Conservation (phyloP, 306 rosid species). For the Vigna reflexopilosa region DNA sequence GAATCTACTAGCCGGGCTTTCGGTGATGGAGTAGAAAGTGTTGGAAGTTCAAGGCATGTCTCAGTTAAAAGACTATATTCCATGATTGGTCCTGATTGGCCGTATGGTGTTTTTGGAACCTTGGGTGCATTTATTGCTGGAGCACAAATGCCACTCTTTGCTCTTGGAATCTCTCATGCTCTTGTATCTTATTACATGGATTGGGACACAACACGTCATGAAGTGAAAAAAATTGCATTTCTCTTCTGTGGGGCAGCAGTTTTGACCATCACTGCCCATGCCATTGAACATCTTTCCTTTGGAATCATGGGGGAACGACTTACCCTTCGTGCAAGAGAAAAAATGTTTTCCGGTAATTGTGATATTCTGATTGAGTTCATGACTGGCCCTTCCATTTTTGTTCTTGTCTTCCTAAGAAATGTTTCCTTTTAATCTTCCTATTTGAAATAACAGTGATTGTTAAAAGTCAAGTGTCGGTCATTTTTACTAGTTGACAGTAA, state of each 20-base stretch:
- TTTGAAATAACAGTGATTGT: not conserved
- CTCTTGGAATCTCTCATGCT: slow-evolving; percentile 93
- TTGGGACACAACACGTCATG: slow-evolving; percentile 78
- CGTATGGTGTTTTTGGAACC: slow-evolving; percentile 74
- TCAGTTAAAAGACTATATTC: slow-evolving; percentile 69
- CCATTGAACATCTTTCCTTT: slow-evolving; percentile 75
- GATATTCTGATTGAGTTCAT: not conserved
- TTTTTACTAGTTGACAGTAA: not conserved
- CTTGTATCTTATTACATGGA: slow-evolving; percentile 90
- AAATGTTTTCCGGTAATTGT: slow-evolving; percentile 74
- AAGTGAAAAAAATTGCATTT: slow-evolving; percentile 69
- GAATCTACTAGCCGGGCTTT: slow-evolving; percentile 60
- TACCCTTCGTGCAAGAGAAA: slow-evolving; percentile 82
- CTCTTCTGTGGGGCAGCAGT: slow-evolving; percentile 79
- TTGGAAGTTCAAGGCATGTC: slow-evolving; percentile 50
- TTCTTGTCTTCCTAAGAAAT: slow-evolving; percentile 9
- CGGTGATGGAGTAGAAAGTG: slow-evolving; percentile 57
- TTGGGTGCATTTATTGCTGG: slow-evolving; percentile 81
- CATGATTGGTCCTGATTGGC: slow-evolving; percentile 88
- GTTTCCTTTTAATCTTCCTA: slow-evolving; percentile 12
- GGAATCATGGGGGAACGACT: slow-evolving; percentile 96
- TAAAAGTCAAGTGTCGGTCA: not conserved
- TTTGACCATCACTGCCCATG: slow-evolving; percentile 70
- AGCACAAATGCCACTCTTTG: slow-evolving; percentile 92
- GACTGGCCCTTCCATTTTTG: too few species aligned